These are phyloP conservation scores for Waltergamsia citrina DNA, from an alignment of 2,329 filamentous ascomycete genomes.

Conservation along the genomic window DNA sequence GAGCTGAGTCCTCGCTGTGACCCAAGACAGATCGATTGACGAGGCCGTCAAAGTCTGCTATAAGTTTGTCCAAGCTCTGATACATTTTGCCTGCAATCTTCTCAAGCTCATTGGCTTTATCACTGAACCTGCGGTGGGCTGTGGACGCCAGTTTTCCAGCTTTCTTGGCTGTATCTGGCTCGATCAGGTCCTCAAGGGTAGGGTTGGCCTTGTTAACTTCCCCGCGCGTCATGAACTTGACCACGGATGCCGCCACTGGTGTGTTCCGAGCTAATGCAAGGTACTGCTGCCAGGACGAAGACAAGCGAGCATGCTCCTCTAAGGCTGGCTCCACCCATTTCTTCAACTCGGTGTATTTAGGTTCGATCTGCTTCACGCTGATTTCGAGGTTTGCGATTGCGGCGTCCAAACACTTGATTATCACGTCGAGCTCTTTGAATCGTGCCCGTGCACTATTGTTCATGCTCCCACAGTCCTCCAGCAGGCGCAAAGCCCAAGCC, in stretches of 20 bases:
- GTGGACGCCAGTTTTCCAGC: conserved; percentile 57
- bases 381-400: conserved; percentile 78
- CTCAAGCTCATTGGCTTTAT: conserved; percentile 51
- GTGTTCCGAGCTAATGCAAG: conserved; percentile 55
- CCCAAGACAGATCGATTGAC: conserved; percentile 43
- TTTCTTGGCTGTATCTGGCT: conserved; percentile 61
- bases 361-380: conserved; percentile 62
- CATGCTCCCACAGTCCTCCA: conserved; percentile 60
- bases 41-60: conserved; percentile 53
- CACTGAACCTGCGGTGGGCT: conserved; percentile 49
- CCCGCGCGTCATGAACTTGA: conserved; percentile 49
- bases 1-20: conserved; percentile 53
- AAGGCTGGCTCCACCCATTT: conserved; percentile 61
- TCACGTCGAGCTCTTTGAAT: conserved; percentile 64
- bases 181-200: conserved; percentile 67
- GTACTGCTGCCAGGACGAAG: conserved; percentile 59
- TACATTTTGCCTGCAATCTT: conserved; percentile 51
- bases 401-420: conserved; percentile 71
- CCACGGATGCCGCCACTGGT: conserved; percentile 56
- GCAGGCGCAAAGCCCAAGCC: conserved; percentile 66
- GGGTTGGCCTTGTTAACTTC: conserved; percentile 36
- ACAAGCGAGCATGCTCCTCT: conserved; percentile 55
- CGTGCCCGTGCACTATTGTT: conserved; percentile 52
- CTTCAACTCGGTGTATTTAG: conserved; percentile 61
- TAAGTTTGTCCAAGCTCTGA: conserved; percentile 49